Evolutionary conservation across 225 moss, liverwort and hornwort genomes (phyloP).

Genomic region (Pseudoscleropodium purum): DNA sequence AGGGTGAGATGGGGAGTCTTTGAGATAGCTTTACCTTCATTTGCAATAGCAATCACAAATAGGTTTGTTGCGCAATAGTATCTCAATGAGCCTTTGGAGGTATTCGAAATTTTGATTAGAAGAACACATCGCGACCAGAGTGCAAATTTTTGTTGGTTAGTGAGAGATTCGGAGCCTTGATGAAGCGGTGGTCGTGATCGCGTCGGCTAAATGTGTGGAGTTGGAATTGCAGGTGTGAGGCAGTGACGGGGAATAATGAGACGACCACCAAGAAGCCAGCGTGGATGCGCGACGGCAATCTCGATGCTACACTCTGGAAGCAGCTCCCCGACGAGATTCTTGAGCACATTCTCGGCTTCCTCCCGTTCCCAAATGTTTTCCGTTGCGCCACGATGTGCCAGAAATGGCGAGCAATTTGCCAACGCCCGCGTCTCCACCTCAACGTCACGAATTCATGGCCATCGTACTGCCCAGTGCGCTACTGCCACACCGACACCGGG

Average conservation of each 20-base stretch:
- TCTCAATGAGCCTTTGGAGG: not conserved
- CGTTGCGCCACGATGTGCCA: slow-evolving; percentile 46
- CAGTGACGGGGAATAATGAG: not conserved
- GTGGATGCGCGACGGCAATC: slow-evolving; percentile 32
- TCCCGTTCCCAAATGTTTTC: slow-evolving; percentile 46
- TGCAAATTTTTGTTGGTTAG: not conserved
- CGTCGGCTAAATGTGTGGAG: not conserved
- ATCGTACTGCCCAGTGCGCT: slow-evolving; percentile 24
- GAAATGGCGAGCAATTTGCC: slow-evolving; percentile 34
- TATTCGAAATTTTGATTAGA: not conserved
- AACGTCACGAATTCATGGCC: slow-evolving; percentile 4
- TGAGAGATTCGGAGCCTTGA: not conserved
- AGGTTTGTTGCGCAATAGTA: not conserved
- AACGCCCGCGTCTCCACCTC: slow-evolving; percentile 2
- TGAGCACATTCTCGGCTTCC: slow-evolving; percentile 35
- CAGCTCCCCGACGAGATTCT: slow-evolving; percentile 38
- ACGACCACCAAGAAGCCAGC: not conserved
- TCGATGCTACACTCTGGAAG: slow-evolving; percentile 43
- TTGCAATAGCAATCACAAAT: not conserved
- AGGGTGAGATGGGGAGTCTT: not conserved
- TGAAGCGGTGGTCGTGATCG: not conserved
- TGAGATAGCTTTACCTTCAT: not conserved
- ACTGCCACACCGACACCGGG: not conserved
- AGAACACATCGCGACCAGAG: not conserved
- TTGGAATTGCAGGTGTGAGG: slow-evolving; percentile 1